Conservation (phyloP, 352 stramenopile genomes). For the Aphanomyces astaci region DNA sequence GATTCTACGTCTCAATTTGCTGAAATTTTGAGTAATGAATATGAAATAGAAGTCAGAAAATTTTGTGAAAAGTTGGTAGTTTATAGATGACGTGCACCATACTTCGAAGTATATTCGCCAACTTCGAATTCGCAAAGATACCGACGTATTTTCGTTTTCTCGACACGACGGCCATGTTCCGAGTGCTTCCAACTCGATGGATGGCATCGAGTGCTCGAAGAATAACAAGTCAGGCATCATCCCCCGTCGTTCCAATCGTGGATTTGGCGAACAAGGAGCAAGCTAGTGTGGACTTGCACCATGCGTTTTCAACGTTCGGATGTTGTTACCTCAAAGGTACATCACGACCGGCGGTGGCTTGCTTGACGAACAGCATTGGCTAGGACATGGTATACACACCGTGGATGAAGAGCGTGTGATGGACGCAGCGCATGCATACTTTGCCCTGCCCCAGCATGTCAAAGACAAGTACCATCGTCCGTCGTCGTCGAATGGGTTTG, state of each 20-base stretch:
- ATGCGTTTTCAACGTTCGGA: slow-evolving; percentile 56
- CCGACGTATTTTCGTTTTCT: too few relatives aligned
- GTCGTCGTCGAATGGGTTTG: slow-evolving; percentile 61
- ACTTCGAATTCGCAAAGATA: too few relatives aligned
- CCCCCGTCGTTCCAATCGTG: slow-evolving; percentile 5
- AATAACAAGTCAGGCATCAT: neutral
- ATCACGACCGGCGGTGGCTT: neutral
- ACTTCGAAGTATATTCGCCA: too few relatives aligned
- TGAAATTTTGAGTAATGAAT: too few relatives aligned
- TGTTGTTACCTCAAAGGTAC: slow-evolving; percentile 61
- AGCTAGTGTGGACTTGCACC: slow-evolving; percentile 27
- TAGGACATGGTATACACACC: slow-evolving; percentile 48
- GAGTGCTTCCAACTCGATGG: too few relatives aligned
- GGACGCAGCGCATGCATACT: slow-evolving; percentile 48
- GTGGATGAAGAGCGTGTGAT: slow-evolving; percentile 45
- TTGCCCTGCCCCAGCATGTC: slow-evolving; percentile 35
- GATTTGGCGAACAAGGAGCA: neutral
- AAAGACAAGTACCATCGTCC: slow-evolving; percentile 56
- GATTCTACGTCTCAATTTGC: too few relatives aligned
- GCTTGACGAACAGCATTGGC: neutral
- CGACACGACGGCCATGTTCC: too few relatives aligned
- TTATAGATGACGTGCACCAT: too few relatives aligned
- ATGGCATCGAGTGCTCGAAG: too few relatives aligned
- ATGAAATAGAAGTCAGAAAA: too few relatives aligned
- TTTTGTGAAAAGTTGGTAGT: too few relatives aligned